These are phyloP conservation scores for Echites panduratus DNA, from an alignment of 257 asterid species.

Conservation along the genomic window DNA sequence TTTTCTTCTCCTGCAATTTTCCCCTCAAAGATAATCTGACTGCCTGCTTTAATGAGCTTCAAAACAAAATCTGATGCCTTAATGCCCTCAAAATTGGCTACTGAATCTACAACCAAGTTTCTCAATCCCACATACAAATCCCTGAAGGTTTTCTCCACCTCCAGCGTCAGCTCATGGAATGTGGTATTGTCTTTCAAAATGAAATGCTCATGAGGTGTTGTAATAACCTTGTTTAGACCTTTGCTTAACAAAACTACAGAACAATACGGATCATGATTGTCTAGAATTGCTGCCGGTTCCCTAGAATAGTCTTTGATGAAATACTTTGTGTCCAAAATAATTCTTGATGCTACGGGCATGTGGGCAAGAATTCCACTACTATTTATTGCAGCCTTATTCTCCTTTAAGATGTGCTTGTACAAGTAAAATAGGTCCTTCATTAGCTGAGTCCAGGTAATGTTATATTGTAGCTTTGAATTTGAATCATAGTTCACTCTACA, in stretches of 20 bases:
- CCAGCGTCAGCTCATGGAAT: conserved; percentile 53
- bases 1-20: conserved; percentile 15
- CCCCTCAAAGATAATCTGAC: conserved; percentile 45
- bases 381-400: conserved; percentile 20
- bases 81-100: conserved; percentile 24
- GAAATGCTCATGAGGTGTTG: conserved; percentile 54
- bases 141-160: conserved; percentile 55
- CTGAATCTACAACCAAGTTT: conserved; percentile 29
- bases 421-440: conserved; percentile 53
- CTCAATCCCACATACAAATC: conserved; percentile 51
- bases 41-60: conserved; percentile 40
- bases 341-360: conserved; percentile 54
- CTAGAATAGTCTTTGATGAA: conserved; percentile 47
- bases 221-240: conserved; percentile 14
- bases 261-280: conserved; percentile 39
- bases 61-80: conserved; percentile 54
- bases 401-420: conserved; percentile 40
- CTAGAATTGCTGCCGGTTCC: conserved; percentile 8
- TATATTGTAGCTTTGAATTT: conserved; percentile 34
- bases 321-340: conserved; percentile 64
- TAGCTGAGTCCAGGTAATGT: conserved; percentile 60
- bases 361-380: conserved; percentile 24
- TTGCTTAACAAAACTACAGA: conserved; percentile 23
- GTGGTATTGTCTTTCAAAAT: conserved; percentile 29
- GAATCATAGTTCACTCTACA: conserved; percentile 20